Percentiles rank a stretch among this genome's conserved stretches.
Evolutionary conservation across 1,139 yeast species (phyloP).

Genomic region (Protomyces macrosporus): DNA sequence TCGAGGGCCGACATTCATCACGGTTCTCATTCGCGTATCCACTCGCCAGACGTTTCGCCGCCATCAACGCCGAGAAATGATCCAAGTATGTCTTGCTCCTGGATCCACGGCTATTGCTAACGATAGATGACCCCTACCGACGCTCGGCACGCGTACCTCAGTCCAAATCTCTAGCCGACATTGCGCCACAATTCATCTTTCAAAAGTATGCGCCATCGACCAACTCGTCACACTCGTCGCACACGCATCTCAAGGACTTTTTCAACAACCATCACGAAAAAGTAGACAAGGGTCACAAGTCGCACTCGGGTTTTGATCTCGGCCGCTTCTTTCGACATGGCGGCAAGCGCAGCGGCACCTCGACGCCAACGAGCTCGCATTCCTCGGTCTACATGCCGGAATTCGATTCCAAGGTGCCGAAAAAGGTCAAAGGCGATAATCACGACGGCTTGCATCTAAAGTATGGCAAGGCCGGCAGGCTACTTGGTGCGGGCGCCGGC

Average conservation of each 20-base stretch:
- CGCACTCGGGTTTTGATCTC: slow-evolving; percentile 20
- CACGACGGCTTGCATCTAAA: slow-evolving; percentile 56
- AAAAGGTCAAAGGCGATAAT: slow-evolving; percentile 32
- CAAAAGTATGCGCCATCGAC: slow-evolving; percentile 30
- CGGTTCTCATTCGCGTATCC: slow-evolving; percentile 17
- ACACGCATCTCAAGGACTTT: slow-evolving; percentile 20
- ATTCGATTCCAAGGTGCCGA: slow-evolving; percentile 22
- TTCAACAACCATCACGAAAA: slow-evolving; percentile 17
- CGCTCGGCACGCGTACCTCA: slow-evolving; percentile 38
- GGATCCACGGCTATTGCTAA: neutral
- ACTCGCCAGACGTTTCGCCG: slow-evolving; percentile 22
- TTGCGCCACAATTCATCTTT: slow-evolving; percentile 41
- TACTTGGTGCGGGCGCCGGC: slow-evolving; percentile 96
- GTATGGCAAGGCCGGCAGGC: slow-evolving; percentile 84
- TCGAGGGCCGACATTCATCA: slow-evolving; percentile 13
- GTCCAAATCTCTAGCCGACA: slow-evolving; percentile 35
- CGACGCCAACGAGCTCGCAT: slow-evolving; percentile 5
- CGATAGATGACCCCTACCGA: slow-evolving; percentile 38
- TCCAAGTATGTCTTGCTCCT: slow-evolving; percentile 6
- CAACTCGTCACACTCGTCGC: slow-evolving; percentile 25
- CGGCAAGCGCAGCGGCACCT: neutral
- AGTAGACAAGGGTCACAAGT: slow-evolving; percentile 9
- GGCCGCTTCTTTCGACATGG: slow-evolving; percentile 24
- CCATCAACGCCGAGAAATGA: slow-evolving; percentile 18
- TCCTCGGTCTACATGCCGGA: slow-evolving; percentile 25